Evolutionary conservation across 352 stramenopile species (phyloP), one percentile per base, ranked within the genome.

Genomic region (Globisporangium alternatum): DNA sequence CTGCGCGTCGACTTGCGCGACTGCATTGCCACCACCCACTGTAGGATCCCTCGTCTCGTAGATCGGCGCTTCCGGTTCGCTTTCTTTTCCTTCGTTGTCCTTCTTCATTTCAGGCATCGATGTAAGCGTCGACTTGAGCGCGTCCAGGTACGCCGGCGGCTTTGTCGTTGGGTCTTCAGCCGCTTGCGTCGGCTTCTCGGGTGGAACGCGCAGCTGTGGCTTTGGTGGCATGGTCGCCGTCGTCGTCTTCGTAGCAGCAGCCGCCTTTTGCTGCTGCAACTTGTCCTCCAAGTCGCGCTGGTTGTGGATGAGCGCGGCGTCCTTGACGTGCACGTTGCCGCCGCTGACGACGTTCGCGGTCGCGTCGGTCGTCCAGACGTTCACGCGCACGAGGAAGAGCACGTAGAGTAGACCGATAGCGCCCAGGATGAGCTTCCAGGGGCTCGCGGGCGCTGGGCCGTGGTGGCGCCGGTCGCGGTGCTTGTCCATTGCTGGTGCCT

Each of bases 341-440:
- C 64, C 52, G 3, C 48, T 31, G 21, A 69, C 30, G 2, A 43
- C 47, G 25, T 69, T 69, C 39, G 64, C 56, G 12, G 15, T 17
- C 13, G 56, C 21, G 0, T 63, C 39, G 13, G 43, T 28, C 5
- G 56, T 35, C 64, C 64, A 69, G 2, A 65, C n/a, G 17, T 60
- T 64, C 12, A 69, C 56, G 39, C 52, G 64, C 49, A 69, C 64
- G 64, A 69, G 57, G 49, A 69, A 69, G 37, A 69, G 41, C n/a
- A 61, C 21, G 49, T 69, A 69, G 57, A 69, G 64, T 30, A 69
- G 21, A n/a, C 37, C 49, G 30, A 69, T 69, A 8, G 49, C 57
- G 9, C 48, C 64, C 2, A 69, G 21, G 31, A 65, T 31, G 5
- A 61, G 31, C 30, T 60, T 60, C 64, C 64, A 69, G 15, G 58